A percentile compares a stretch with the other conserved stretches of the same genome.
Conservation (phyloP, 2,329 filamentous ascomycete genomes). For the Orbilia oligospora region DNA sequence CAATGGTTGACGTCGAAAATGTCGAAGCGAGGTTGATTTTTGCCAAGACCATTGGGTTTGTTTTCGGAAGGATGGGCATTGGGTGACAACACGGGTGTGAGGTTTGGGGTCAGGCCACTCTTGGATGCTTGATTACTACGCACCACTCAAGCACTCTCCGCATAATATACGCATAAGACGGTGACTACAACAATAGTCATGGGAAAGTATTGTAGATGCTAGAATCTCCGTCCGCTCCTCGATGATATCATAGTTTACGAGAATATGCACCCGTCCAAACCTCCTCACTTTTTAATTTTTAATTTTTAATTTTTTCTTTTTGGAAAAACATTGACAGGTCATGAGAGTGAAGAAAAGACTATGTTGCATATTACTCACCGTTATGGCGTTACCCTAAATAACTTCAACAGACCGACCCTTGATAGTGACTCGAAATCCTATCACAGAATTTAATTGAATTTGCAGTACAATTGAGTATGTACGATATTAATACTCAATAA, state of each 20-base stretch:
- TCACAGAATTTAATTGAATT: too few relatives aligned
- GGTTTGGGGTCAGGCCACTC: constrained; percentile 19
- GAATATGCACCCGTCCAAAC: too few relatives aligned
- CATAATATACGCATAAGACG: too few relatives aligned
- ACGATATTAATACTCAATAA: too few relatives aligned
- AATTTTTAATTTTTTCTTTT: background rate
- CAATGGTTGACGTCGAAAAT: constrained; percentile 14
- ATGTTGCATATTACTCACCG: too few relatives aligned
- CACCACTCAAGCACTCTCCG: too few relatives aligned
- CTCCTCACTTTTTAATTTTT: background rate
- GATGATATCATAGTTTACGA: background rate
- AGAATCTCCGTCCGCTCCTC: background rate
- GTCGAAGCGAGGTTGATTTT: constrained; percentile 33
- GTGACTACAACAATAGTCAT: background rate
- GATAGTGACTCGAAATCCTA: too few relatives aligned
- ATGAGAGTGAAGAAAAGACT: too few relatives aligned
- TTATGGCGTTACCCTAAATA: too few relatives aligned
- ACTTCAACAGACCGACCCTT: too few relatives aligned
- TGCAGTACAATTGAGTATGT: too few relatives aligned
- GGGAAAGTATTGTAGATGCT: background rate
- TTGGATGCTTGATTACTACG: constrained; percentile 22
- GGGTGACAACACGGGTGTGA: background rate
- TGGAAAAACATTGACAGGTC: too few relatives aligned
- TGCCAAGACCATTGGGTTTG: constrained; percentile 43
- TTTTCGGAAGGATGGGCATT: constrained; percentile 20